These are phyloP conservation scores for Arthrobotrys sinensis DNA, from an alignment of 2,329 filamentous ascomycete species.

Conservation along the genomic window DNA sequence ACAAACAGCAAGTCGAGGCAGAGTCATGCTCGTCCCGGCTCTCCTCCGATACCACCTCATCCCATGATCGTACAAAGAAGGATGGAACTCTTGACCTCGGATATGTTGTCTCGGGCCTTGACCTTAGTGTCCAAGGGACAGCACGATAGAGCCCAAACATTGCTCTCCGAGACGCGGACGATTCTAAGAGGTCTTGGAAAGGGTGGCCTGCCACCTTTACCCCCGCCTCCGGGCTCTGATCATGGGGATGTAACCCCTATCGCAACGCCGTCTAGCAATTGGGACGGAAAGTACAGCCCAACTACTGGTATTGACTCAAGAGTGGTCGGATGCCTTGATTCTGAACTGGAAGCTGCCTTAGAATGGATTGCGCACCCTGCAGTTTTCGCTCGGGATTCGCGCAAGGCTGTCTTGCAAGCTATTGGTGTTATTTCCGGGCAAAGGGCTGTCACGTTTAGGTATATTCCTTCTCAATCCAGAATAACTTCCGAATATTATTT, in stretches of 20 bases:
- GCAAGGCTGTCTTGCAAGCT: slow-evolving; percentile 94
- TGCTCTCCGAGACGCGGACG: slow-evolving; percentile 91
- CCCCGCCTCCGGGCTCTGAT: slow-evolving; percentile 71
- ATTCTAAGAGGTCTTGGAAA: slow-evolving; percentile 97
- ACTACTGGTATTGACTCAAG: slow-evolving; percentile 83
- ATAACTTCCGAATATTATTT: neutral
- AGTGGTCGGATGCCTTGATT: slow-evolving; percentile 88
- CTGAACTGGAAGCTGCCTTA: slow-evolving; percentile 88
- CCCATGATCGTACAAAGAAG: slow-evolving; percentile 94
- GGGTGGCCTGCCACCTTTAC: slow-evolving; percentile 90
- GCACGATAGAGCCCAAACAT: slow-evolving; percentile 91
- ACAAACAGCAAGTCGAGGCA: slow-evolving; percentile 74
- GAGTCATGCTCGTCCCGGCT: slow-evolving; percentile 70
- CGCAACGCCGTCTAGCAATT: slow-evolving; percentile 64
- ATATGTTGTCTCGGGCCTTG: slow-evolving; percentile 94
- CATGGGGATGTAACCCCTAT: slow-evolving; percentile 56
- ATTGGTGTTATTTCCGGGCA: slow-evolving; percentile 98
- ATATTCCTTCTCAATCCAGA: slow-evolving; percentile 16
- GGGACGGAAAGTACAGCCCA: slow-evolving; percentile 73
- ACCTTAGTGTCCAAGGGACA: slow-evolving; percentile 92
- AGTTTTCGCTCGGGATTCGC: slow-evolving; percentile 91
- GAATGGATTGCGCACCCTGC: slow-evolving; percentile 99
- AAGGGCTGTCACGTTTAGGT: slow-evolving; percentile 85
- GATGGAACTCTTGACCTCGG: slow-evolving; percentile 97
- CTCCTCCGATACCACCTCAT: slow-evolving; percentile 92